Evolutionary conservation across 2,329 filamentous ascomycete species (phyloP), one percentile per base, ranked within the genome.

Genomic region (Calonectria henricotiae): DNA sequence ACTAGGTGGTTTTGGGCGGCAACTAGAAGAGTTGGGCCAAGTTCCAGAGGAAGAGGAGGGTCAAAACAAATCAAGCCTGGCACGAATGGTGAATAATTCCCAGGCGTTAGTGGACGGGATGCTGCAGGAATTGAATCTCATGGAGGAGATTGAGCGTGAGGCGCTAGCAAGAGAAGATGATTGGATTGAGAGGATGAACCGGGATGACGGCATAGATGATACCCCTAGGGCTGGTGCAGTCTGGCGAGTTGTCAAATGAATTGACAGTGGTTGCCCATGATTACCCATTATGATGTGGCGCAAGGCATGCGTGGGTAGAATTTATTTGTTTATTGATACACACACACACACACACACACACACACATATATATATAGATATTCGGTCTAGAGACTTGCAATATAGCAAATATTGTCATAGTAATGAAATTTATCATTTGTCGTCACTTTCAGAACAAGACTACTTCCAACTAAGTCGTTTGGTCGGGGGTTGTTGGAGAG

Each of bases 91-190:
- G 44, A 80, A 79, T 7, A 85, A 83, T 2, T 89, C 86, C 66
- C 79, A 83, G 25, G 77, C 75, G 17, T 79, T 93, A 51, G 85
- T 92, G 13, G 77, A 82, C 58, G 88, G 86, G 41, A 92, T 92
- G 90, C 79, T 91, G 51, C 83, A 82, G n/a, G 91, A 93, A 82
- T 81, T 93, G 71, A 80, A 80, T n/a, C 70, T 87, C 69, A 93
- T 93, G 91, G 85, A 85, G 66, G 85, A 86, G 75, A 88, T 93
- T 67, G 89, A 92, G 80, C 82, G 81, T 55, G 89, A 90, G 74
- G 87, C 89, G 5, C 80, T 89, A 63, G 82, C 80, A 55, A 83
- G 86, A 51, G 91, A 93, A 80, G 85, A 85, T 67, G 84, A 83
- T 47, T 92, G 91, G 89, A 88, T 93, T 49, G 84, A 84, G 79